Evolutionary conservation across 1,284 basidiomycete genomes (phyloP), one percentile per base, ranked within the genome.

Genomic region (Coniophora puteana): DNA sequence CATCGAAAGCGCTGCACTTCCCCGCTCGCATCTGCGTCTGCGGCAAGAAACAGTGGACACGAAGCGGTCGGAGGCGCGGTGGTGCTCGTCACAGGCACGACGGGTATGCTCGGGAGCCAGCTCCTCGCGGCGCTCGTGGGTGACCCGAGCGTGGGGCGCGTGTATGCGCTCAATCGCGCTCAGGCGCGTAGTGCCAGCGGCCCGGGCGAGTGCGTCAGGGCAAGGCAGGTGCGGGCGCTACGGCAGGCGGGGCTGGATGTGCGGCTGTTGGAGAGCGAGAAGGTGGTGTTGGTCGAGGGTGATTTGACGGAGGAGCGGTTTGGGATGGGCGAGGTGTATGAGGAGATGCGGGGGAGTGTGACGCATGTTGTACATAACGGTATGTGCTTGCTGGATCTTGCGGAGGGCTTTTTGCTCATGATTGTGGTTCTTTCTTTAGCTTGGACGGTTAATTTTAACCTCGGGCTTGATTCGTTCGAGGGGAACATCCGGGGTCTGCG

Each of bases 341-440:
- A 50, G 20, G 43, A 55, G 33, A 51, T 47, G 25, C 1, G 33
- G 5, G 5, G 8, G 3, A 20, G 3, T 13, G 11, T 34, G 23
- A 13, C 20, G 5, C 43, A 52, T 14, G 48, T 66, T 23, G 56
- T 68, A n/a, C 66, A 68, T 47, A 64, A 58, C 28, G 69, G 56
- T 57, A 13, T 12, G 38, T 38, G 11, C 4, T 37, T 24, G 18
- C 31, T 44, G 13, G 35, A 22, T 28, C 10, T n/a, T 28, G 26
- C 26, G 26, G 10, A 28, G 10, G 24, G 14, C 6, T 4, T 4
- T 3, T 21, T 27, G 5, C 45, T 5, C 1, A 41, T 58, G 4
- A 59, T 55, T 2, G 10, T 57, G 35, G 48, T 59, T 35, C 53
- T 57, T 30, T 55, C 59, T 21, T 55, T 58, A 6, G 55, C 57